Evolutionary conservation across 1,284 basidiomycete genomes (phyloP).

Genomic region (Lignosus rhinocerotis): DNA sequence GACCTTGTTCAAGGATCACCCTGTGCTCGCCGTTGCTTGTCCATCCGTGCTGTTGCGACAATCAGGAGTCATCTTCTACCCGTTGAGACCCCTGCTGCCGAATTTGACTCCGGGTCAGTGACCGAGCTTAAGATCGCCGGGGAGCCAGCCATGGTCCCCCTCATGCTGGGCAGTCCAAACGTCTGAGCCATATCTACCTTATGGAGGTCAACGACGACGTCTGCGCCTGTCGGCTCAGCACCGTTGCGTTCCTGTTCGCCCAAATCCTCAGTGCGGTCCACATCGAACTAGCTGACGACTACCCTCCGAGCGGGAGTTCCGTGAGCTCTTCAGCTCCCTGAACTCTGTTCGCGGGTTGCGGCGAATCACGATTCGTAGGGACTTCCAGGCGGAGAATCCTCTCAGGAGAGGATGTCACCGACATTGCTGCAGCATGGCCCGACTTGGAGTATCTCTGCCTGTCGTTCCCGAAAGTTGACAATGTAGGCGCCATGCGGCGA

Average conservation of each 20-base stretch:
- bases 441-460: not conserved
- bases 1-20: too few species aligned
- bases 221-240: not conserved
- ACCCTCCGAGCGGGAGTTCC: not conserved
- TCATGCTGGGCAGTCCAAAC: not conserved
- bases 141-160: not conserved
- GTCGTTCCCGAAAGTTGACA: not conserved
- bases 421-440: not conserved
- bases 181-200: not conserved
- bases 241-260: not conserved
- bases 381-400: not conserved
- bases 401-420: not conserved
- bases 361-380: not conserved
- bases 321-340: not conserved
- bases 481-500: not conserved
- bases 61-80: too few species aligned
- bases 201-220: not conserved
- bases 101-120: not conserved
- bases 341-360: not conserved
- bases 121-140: not conserved
- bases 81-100: not conserved
- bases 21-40: too few species aligned
- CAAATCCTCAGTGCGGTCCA: not conserved
- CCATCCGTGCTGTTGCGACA: too few species aligned
- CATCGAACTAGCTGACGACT: not conserved